Evolutionary conservation across 1,284 basidiomycete genomes (phyloP).

Genomic region (Fomitiporia mediterranea): DNA sequence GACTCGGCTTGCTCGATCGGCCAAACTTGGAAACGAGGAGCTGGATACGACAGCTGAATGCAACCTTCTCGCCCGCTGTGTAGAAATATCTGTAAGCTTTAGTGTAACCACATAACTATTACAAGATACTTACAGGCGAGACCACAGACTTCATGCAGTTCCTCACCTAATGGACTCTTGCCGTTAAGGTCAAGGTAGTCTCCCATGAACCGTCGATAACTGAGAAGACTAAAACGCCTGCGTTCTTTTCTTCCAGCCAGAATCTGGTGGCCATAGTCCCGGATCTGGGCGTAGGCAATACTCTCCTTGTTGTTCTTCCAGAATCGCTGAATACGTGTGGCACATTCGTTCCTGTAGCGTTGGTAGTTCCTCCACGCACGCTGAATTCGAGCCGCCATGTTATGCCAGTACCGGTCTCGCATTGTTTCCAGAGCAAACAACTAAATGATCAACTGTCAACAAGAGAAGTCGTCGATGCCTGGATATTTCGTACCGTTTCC

Average conservation of each 20-base stretch:
- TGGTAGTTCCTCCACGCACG: conserved; percentile 95
- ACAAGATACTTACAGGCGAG: conserved; percentile 59
- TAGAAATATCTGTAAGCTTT: conserved; percentile 15
- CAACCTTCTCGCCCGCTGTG: conserved; percentile 61
- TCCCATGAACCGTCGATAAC: conserved; percentile 93
- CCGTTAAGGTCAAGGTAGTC: conserved; percentile 94
- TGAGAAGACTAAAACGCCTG: conserved; percentile 87
- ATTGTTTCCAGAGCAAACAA: conserved; percentile 98
- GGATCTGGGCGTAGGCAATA: conserved; percentile 81
- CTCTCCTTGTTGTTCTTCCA: conserved; percentile 98
- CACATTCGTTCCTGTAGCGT: conserved; percentile 94
- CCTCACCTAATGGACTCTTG: conserved; percentile 74
- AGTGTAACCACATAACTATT: neutral
- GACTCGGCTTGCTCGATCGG: conserved; percentile 89
- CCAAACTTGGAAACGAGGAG: conserved; percentile 83
- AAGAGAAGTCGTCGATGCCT: conserved; percentile 7
- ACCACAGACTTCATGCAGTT: conserved; percentile 71
- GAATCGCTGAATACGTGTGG: conserved; percentile 93
- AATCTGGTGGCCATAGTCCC: conserved; percentile 93
- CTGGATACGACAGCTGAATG: conserved; percentile 85
- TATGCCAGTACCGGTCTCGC: conserved; percentile 99
- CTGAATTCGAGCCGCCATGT: conserved; percentile 97
- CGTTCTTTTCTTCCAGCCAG: conserved; percentile 92
- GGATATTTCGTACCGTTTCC: conserved; percentile 68
- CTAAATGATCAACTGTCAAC: conserved; percentile 35